Base-by-base conservation (phyloP, 179 eudicot species). In the Spergularia azorica region DNA sequence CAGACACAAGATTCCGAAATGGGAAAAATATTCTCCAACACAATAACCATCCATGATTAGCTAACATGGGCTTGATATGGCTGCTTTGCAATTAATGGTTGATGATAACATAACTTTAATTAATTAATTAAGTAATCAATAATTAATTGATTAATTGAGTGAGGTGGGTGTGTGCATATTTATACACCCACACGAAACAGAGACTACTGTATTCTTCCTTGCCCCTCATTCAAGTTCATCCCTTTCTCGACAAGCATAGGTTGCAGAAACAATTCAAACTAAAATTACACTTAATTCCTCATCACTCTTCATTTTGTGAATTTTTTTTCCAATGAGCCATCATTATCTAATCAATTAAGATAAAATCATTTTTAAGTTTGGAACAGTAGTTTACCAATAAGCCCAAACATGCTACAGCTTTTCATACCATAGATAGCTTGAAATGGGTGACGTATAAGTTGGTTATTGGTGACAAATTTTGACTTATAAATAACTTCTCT, bases 21-120 rank as follows among this genome's bases (percentile, higher is more conserved):
- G 57, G 73, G 84, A 67, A 82, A 78, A 78, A 78, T 82, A 82
- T 78, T 82, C 79, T 74, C 62, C 62, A 65, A 78, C 51, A 57
- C 73, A 70, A 82, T 79, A 78, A 82, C 82, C 84, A 82, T 51
- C 79, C 70, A 82, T 82, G 84, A 82, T 82, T 82, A 82, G 84
- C 82, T 82, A 82, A 82, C 84, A 82, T 82, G 84, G 79, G 59
- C 72, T 82, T 78, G 76, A 78, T 82, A 74, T 74, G 79, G 75
- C 54, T 74, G 13, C 67, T 69, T 56, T 64, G 61, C 79, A 72
- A 78, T 82, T 78, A 78, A 78, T 82, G 79, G 36, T 43, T 63
- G 76, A 70, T 74, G 5, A 82, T 63, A 77, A 77, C 79, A 50
- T 54, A 43, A 38, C 52, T 71, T 56, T 59, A 9, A 61, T 69